Conservation (phyloP, 2,329 filamentous ascomycete species). For the Botrytis byssoidea region DNA sequence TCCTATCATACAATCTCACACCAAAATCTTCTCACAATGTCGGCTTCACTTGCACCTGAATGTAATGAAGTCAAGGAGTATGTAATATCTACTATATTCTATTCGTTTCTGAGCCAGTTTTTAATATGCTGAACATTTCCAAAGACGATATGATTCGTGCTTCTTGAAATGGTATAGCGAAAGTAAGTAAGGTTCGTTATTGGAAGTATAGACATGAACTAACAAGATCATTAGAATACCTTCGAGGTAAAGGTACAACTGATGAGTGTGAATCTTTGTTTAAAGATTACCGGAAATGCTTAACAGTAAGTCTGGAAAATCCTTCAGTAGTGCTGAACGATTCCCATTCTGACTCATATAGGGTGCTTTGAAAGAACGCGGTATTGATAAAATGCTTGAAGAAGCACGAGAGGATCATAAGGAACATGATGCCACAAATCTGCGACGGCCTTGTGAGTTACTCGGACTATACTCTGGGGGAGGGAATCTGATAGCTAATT, state of each 20-base stretch:
- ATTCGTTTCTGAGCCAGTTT: background rate
- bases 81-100: slow-evolving; percentile 35
- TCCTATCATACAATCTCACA: background rate
- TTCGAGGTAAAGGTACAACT: slow-evolving; percentile 76
- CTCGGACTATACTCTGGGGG: background rate
- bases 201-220: slow-evolving; percentile 23
- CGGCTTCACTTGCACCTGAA: slow-evolving; percentile 88
- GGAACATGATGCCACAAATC: slow-evolving; percentile 76
- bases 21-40: slow-evolving; percentile 59
- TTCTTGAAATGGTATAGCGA: slow-evolving; percentile 99
- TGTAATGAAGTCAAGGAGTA: slow-evolving; percentile 97
- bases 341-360: slow-evolving; percentile 41
- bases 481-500: background rate
- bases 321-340: slow-evolving; percentile 10
- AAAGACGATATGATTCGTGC: slow-evolving; percentile 90
- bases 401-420: slow-evolving; percentile 87
- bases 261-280: slow-evolving; percentile 86
- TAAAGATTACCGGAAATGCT: slow-evolving; percentile 81
- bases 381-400: slow-evolving; percentile 89
- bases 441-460: slow-evolving; percentile 48
- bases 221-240: slow-evolving; percentile 64
- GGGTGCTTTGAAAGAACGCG: slow-evolving; percentile 82
- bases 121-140: slow-evolving; percentile 2
- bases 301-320: slow-evolving; percentile 59
- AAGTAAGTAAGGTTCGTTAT: slow-evolving; percentile 58